A percentile compares a stretch with the other conserved stretches of the same genome.
Evolutionary conservation across 2,329 filamentous ascomycete species (phyloP).

Genomic region (Verticillium klebahnii): DNA sequence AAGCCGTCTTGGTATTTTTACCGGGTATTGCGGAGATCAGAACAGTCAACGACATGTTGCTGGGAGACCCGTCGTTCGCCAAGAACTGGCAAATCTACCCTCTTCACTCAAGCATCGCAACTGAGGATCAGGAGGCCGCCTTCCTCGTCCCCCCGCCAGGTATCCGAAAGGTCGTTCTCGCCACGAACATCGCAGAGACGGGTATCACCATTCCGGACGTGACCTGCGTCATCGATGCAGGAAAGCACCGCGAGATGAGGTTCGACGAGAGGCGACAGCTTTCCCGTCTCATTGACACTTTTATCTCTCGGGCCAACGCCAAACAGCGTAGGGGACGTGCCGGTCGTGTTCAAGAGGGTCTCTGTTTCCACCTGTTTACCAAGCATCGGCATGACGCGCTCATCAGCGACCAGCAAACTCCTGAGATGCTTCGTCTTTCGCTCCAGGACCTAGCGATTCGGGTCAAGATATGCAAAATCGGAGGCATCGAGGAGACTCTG

Average conservation of each 20-base stretch:
- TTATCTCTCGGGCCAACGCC: constrained; percentile 92
- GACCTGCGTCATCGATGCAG: constrained; percentile 93
- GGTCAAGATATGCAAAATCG: constrained; percentile 95
- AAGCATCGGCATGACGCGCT: constrained; percentile 79
- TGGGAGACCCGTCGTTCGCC: constrained; percentile 70
- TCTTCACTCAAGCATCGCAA: constrained; percentile 90
- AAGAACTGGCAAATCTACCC: constrained; percentile 81
- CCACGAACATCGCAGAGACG: constrained; percentile 97
- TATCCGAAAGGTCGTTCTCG: constrained; percentile 86
- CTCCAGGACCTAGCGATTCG: constrained; percentile 92
- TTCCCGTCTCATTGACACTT: constrained; percentile 86
- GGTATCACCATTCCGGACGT: constrained; percentile 98
- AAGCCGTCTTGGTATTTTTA: constrained; percentile 89
- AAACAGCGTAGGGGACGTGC: constrained; percentile 92
- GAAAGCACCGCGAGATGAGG: constrained; percentile 95
- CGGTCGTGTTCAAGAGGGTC: constrained; percentile 87
- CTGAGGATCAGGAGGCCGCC: constrained; percentile 91
- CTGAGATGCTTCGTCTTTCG: constrained; percentile 91
- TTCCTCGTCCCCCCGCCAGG: constrained; percentile 82
- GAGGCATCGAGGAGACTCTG: constrained; percentile 86
- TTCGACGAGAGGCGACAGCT: constrained; percentile 92
- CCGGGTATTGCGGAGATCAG: constrained; percentile 93
- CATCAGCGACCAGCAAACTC: constrained; percentile 90
- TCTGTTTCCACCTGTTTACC: constrained; percentile 96
- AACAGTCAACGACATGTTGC: constrained; percentile 78